Percentiles rank a stretch among this genome's conserved stretches.
phyloP scores from a whole-genome alignment of 2,329 filamentous ascomycete genomes.

The Calonectria multiphialidica region DNA sequence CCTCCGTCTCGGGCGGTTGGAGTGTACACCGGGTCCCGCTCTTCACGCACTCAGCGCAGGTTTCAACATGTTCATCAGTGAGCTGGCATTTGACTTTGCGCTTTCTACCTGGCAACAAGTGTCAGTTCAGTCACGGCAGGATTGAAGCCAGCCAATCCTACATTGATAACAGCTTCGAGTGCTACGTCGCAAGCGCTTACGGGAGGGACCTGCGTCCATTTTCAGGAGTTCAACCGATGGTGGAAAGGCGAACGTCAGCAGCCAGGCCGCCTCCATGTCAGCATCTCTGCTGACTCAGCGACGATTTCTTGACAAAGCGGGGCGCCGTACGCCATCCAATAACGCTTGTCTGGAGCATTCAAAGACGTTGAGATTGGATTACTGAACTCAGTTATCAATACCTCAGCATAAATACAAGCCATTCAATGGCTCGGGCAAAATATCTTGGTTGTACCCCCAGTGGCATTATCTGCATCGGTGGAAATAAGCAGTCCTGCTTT shows the following conservation, averaged over 20 bases:
- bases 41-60: conserved; percentile 28
- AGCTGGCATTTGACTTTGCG: conserved; percentile 34
- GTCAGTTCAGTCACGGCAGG: background rate
- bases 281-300: background rate
- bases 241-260: background rate
- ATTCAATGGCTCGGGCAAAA: too few relatives aligned
- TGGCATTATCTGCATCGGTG: too few relatives aligned
- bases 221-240: background rate
- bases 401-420: too few relatives aligned
- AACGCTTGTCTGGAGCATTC: too few relatives aligned
- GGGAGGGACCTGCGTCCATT: conserved; percentile 20
- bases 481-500: too few relatives aligned
- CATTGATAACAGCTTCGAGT: conserved; percentile 30
- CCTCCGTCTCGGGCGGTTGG: conserved; percentile 1
- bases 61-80: conserved; percentile 23
- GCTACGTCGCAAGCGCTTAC: conserved; percentile 27
- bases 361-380: too few relatives aligned
- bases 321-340: background rate
- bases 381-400: too few relatives aligned
- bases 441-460: too few relatives aligned
- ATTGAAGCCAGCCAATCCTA: background rate
- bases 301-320: background rate
- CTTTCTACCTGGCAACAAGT: conserved; percentile 19
- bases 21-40: conserved; percentile 23
- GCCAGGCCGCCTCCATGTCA: background rate